These are phyloP conservation scores for Picea mariana DNA, from an alignment of 83 land plant species.

Conservation along the genomic window DNA sequence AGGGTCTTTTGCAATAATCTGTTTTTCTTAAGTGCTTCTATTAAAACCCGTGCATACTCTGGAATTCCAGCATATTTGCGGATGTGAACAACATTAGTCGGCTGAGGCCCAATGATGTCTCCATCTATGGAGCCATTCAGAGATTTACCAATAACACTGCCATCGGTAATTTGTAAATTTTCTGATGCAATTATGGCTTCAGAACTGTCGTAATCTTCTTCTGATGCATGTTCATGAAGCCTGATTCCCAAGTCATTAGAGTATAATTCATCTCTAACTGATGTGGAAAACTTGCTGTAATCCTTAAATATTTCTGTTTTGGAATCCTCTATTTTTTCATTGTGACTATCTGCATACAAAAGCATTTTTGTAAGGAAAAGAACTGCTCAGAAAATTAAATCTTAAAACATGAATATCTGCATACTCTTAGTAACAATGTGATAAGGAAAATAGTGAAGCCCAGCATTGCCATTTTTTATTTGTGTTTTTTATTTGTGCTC, in stretches of 20 bases:
- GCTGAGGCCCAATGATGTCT: neutral
- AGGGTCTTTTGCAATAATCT: slow-evolving; percentile 62
- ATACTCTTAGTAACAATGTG: neutral
- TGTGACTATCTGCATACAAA: neutral
- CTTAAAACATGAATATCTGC: neutral
- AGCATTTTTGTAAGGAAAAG: neutral
- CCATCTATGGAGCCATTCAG: neutral
- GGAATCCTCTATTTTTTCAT: neutral
- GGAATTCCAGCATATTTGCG: slow-evolving; percentile 32
- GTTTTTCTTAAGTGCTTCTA: slow-evolving; percentile 80
- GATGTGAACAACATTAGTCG: neutral
- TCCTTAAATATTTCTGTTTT: neutral
- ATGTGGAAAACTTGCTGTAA: neutral
- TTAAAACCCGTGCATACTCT: slow-evolving; percentile 36
- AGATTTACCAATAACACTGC: neutral
- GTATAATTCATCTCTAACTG: neutral
- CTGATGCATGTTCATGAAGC: neutral
- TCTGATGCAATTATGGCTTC: neutral
- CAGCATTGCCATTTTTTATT: neutral
- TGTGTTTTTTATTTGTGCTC: neutral
- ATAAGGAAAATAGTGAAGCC: neutral
- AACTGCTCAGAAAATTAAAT: neutral
- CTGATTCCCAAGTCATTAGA: neutral
- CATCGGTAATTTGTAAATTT: neutral
- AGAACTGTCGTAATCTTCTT: neutral